A percentile compares a stretch with the other conserved stretches of the same genome.
Evolutionary conservation across 2,329 filamentous ascomycete species (phyloP).

Genomic region (Xylaria sp.): DNA sequence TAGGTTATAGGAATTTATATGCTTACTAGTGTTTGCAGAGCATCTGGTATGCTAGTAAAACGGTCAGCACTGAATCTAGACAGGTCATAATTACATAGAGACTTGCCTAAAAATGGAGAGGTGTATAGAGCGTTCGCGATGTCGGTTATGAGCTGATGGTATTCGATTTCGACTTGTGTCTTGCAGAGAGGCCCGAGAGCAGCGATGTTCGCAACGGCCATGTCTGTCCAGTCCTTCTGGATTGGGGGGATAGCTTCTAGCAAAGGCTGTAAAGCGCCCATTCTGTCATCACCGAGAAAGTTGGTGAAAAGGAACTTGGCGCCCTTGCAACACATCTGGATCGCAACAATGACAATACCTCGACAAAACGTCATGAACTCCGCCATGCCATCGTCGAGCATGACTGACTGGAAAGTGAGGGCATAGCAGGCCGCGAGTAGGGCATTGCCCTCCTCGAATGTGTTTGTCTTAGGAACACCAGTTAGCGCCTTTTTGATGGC

Average conservation of each 20-base stretch:
- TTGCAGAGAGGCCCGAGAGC: constrained; percentile 58
- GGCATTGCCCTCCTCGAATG: constrained; percentile 67
- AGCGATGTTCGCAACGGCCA: constrained; percentile 58
- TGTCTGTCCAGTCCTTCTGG: constrained; percentile 57
- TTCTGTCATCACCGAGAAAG: constrained; percentile 55
- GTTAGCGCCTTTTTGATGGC: constrained; percentile 67
- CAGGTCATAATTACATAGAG: background rate
- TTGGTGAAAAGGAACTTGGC: constrained; percentile 63
- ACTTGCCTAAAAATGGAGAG: constrained; percentile 64
- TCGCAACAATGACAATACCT: constrained; percentile 65
- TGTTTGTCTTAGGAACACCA: constrained; percentile 54
- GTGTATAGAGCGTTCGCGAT: constrained; percentile 64
- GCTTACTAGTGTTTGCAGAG: constrained; percentile 58
- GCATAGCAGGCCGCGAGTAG: constrained; percentile 69
- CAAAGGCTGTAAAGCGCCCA: constrained; percentile 56
- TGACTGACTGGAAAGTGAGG: constrained; percentile 68
- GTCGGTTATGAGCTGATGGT: constrained; percentile 57
- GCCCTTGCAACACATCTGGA: constrained; percentile 63
- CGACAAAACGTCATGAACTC: constrained; percentile 71
- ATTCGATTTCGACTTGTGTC: constrained; percentile 58
- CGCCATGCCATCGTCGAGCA: constrained; percentile 67
- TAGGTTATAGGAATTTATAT: background rate
- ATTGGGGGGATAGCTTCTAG: constrained; percentile 61
- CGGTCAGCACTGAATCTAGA: constrained; percentile 14
- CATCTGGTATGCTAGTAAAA: constrained; percentile 59